Conservation (phyloP, 495 filamentous ascomycete species). For the Hypomontagnella monticulosa region DNA sequence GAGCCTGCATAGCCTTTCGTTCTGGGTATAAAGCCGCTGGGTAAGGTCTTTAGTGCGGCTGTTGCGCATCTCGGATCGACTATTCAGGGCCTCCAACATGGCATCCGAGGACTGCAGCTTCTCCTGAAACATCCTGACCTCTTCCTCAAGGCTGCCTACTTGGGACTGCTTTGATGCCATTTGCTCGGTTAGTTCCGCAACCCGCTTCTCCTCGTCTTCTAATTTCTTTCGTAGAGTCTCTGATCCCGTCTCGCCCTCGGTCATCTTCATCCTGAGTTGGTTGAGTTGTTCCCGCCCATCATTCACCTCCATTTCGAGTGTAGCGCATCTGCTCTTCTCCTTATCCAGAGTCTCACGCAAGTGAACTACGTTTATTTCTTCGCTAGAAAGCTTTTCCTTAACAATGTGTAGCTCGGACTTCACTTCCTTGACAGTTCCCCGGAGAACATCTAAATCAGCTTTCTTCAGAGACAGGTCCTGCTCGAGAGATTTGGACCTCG, state of each 20-base stretch:
- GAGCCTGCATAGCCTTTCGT: constrained; percentile 77
- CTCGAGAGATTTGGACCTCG: constrained; percentile 54
- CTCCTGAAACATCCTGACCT: constrained; percentile 67
- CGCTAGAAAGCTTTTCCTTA: constrained; percentile 60
- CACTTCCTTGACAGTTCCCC: constrained; percentile 46
- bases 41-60: constrained; percentile 81
- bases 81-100: constrained; percentile 58
- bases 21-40: constrained; percentile 78
- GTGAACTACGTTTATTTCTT: constrained; percentile 52
- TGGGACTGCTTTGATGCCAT: constrained; percentile 72
- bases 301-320: constrained; percentile 70
- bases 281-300: constrained; percentile 72
- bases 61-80: constrained; percentile 70
- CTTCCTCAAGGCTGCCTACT: constrained; percentile 72
- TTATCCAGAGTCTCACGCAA: constrained; percentile 63
- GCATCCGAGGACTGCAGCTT: constrained; percentile 62
- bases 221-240: constrained; percentile 77
- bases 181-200: constrained; percentile 68
- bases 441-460: constrained; percentile 56
- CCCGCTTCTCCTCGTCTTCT: constrained; percentile 72
- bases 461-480: constrained; percentile 55
- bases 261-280: constrained; percentile 71
- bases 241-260: constrained; percentile 81
- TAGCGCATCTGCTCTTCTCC: constrained; percentile 65
- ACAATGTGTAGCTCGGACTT: constrained; percentile 52